A percentile compares a stretch with the other conserved stretches of the same genome.
phyloP scores from a whole-genome alignment of 768 basidiomycete genomes.

The Leucosporidium yakuticum region DNA sequence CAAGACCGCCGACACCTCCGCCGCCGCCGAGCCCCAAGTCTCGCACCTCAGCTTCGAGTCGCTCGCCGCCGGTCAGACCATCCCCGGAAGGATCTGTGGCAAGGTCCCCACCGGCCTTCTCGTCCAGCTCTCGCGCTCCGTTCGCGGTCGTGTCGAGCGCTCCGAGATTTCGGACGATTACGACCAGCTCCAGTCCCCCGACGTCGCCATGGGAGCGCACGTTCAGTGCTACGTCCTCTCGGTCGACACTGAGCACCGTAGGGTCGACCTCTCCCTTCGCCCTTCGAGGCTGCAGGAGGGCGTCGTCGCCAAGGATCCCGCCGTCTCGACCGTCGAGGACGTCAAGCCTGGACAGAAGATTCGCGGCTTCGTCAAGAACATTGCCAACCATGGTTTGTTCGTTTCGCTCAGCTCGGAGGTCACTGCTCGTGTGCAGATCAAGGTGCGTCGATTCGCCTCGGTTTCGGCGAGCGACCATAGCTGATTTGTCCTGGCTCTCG shows the following conservation, averaged over 20 bases:
- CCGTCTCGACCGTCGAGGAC: constrained; percentile 62
- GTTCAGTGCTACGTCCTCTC: constrained; percentile 66
- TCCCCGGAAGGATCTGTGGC: constrained; percentile 72
- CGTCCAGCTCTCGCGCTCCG: constrained; percentile 62
- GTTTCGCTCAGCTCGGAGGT: constrained; percentile 75
- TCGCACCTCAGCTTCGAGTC: constrained; percentile 57
- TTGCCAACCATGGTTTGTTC: constrained; percentile 81
- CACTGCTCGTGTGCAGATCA: constrained; percentile 89
- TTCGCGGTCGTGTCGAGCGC: constrained; percentile 72
- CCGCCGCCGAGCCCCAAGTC: constrained; percentile 43
- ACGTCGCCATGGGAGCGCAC: constrained; percentile 58
- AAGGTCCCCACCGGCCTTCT: constrained; percentile 66
- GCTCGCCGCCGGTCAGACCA: constrained; percentile 63
- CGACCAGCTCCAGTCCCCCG: constrained; percentile 46
- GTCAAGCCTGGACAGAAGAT: constrained; percentile 65
- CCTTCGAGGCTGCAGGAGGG: constrained; percentile 59
- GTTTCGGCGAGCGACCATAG: background rate
- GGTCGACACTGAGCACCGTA: constrained; percentile 61
- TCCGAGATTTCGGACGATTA: constrained; percentile 79
- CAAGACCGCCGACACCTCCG: constrained; percentile 29
- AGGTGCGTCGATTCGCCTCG: constrained; percentile 46
- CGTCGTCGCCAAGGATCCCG: constrained; percentile 50
- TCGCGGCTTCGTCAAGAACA: constrained; percentile 81
- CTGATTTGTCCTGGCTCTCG: background rate
- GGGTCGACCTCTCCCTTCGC: constrained; percentile 73